A percentile compares a stretch with the other conserved stretches of the same genome.
These are phyloP conservation scores for Tetradesmus lagerheimii DNA, from an alignment of 139 green algal species.

Conservation along the genomic window DNA sequence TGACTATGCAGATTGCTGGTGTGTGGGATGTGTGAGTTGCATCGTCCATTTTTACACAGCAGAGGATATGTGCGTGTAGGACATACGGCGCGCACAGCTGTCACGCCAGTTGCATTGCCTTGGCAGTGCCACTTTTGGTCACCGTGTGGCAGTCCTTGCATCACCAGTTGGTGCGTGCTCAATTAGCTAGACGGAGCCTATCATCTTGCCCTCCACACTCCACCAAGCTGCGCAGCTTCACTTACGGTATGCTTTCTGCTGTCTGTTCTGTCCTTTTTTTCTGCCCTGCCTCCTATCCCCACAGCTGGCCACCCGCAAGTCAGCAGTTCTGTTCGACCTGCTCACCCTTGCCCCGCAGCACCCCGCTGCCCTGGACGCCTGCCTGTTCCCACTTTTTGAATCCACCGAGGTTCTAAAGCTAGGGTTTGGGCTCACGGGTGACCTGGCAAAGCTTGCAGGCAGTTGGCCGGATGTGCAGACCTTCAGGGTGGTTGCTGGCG, in stretches of 20 bases:
- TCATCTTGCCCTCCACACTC: too few species aligned
- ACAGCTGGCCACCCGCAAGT: conserved; percentile 55
- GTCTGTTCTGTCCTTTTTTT: background rate
- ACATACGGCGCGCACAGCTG: too few species aligned
- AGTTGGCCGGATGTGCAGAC: conserved; percentile 60
- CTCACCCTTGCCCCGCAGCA: conserved; percentile 48
- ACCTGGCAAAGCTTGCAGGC: conserved; percentile 66
- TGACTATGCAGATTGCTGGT: background rate
- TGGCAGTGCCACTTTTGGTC: background rate
- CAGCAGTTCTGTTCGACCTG: conserved; percentile 75
- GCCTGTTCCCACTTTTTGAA: conserved; percentile 41
- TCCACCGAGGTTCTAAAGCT: conserved; percentile 40
- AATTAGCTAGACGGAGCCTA: too few species aligned
- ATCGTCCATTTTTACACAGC: too few species aligned
- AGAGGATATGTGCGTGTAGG: too few species aligned
- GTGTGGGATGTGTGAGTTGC: too few species aligned
- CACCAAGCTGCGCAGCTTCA: too few species aligned
- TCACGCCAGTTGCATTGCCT: background rate
- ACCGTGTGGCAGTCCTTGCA: too few species aligned
- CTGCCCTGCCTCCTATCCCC: background rate
- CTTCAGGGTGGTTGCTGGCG: conserved; percentile 50
- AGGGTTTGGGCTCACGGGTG: conserved; percentile 62
- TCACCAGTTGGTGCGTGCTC: too few species aligned
- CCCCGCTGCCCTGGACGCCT: conserved; percentile 40
- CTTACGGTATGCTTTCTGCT: too few species aligned